Conservation (phyloP, 768 basidiomycete genomes). For the Tricholoma saponaceum region DNA sequence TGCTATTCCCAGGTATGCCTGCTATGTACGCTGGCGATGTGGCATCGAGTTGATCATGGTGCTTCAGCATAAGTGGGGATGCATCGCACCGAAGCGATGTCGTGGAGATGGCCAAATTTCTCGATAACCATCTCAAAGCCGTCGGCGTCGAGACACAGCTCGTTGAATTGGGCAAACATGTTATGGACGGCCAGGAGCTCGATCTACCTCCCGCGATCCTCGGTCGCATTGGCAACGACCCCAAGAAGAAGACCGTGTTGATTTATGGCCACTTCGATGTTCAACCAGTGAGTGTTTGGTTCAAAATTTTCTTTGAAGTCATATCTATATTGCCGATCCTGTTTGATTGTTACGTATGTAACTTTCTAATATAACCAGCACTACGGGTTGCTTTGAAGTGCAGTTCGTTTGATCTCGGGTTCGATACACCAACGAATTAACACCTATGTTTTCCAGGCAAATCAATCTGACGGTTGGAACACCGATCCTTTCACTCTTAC, state of each 20-base stretch:
- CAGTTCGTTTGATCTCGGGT: background rate
- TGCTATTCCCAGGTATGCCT: slow-evolving; percentile 67
- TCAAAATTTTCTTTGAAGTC: too few relatives aligned
- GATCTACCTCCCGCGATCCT: slow-evolving; percentile 81
- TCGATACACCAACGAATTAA: background rate
- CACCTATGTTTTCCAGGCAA: slow-evolving; percentile 26
- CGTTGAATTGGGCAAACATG: slow-evolving; percentile 74
- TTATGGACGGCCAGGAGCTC: slow-evolving; percentile 60
- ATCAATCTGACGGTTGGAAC: slow-evolving; percentile 76
- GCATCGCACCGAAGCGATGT: slow-evolving; percentile 70
- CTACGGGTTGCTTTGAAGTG: too few relatives aligned
- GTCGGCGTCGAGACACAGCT: slow-evolving; percentile 76
- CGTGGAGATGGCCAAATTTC: slow-evolving; percentile 81
- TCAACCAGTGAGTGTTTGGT: slow-evolving; percentile 62
- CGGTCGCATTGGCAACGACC: slow-evolving; percentile 77
- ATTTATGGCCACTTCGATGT: slow-evolving; percentile 96
- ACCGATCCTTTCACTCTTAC: slow-evolving; percentile 81
- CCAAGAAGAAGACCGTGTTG: slow-evolving; percentile 88
- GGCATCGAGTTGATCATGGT: background rate
- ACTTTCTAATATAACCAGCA: background rate
- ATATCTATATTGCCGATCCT: background rate
- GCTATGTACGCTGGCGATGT: background rate
- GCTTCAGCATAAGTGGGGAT: slow-evolving; percentile 64
- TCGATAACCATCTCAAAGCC: slow-evolving; percentile 66
- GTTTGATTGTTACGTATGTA: background rate